phyloP scores from a whole-genome alignment of 2,329 filamentous ascomycete genomes.

The Alternaria consortialis region DNA sequence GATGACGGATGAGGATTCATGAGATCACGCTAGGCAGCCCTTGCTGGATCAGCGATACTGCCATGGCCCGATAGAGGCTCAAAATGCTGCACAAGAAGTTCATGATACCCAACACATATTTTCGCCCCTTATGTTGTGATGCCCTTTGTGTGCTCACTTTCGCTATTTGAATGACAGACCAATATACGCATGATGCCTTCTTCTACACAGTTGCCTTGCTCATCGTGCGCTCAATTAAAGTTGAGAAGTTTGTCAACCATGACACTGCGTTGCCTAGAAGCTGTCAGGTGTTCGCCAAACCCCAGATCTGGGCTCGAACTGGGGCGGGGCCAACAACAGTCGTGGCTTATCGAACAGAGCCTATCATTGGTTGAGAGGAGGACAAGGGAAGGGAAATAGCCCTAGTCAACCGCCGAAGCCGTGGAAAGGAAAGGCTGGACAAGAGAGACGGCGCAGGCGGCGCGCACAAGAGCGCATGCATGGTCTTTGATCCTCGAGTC shows the following conservation, averaged over 20 bases:
- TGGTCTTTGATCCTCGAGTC: slow-evolving; percentile 19
- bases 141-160: neutral
- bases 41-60: slow-evolving; percentile 39
- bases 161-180: neutral
- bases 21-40: slow-evolving; percentile 34
- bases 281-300: slow-evolving; percentile 14
- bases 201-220: neutral
- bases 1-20: slow-evolving; percentile 36
- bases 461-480: slow-evolving; percentile 7
- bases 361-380: slow-evolving; percentile 14
- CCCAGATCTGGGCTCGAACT: slow-evolving; percentile 22
- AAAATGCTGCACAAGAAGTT: slow-evolving; percentile 40
- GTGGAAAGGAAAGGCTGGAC: slow-evolving; percentile 15
- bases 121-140: slow-evolving; percentile 5
- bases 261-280: slow-evolving; percentile 6
- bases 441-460: neutral
- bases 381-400: slow-evolving; percentile 21
- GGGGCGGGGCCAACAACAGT: slow-evolving; percentile 14
- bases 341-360: slow-evolving; percentile 16
- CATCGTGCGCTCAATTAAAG: neutral
- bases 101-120: slow-evolving; percentile 30
- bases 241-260: neutral
- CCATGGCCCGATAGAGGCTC: slow-evolving; percentile 36
- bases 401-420: slow-evolving; percentile 21
- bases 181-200: neutral